phyloP scores from a whole-genome alignment of 176 grass and related monocot species.

The Paspalum vaginatum region DNA sequence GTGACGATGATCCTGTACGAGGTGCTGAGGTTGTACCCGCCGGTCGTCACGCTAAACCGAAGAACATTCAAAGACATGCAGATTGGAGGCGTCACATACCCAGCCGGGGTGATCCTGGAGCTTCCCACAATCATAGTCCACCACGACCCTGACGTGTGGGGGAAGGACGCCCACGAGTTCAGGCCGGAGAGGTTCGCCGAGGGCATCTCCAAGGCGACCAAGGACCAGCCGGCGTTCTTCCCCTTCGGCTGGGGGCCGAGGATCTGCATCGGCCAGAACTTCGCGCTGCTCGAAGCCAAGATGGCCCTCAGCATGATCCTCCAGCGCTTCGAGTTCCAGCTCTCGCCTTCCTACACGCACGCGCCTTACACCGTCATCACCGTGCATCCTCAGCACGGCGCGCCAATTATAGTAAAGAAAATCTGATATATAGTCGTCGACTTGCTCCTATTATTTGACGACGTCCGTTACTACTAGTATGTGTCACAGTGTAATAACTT shows the following conservation, averaged over 20 bases:
- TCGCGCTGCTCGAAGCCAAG: slow-evolving; percentile 73
- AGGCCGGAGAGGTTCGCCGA: slow-evolving; percentile 65
- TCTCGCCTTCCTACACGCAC: slow-evolving; percentile 60
- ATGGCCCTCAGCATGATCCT: slow-evolving; percentile 66
- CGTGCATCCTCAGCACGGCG: slow-evolving; percentile 71
- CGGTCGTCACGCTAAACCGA: slow-evolving; percentile 23
- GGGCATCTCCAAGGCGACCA: slow-evolving; percentile 71
- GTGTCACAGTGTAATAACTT: background rate
- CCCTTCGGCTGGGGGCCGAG: slow-evolving; percentile 72
- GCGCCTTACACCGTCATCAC: slow-evolving; percentile 52
- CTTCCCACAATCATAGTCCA: slow-evolving; percentile 62
- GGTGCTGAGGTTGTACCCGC: slow-evolving; percentile 76
- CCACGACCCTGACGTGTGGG: slow-evolving; percentile 65
- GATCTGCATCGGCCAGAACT: slow-evolving; percentile 83
- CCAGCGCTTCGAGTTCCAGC: slow-evolving; percentile 59
- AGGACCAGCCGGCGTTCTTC: slow-evolving; percentile 51
- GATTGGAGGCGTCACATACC: slow-evolving; percentile 61
- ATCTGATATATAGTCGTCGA: slow-evolving; percentile 34
- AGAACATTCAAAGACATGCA: slow-evolving; percentile 51
- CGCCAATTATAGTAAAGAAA: slow-evolving; percentile 51
- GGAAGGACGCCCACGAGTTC: slow-evolving; percentile 60
- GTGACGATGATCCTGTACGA: slow-evolving; percentile 82
- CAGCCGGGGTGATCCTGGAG: slow-evolving; percentile 52
- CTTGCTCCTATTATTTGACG: background rate
- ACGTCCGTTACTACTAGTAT: background rate